Evolutionary conservation across 495 filamentous ascomycete species (phyloP).

Genomic region (Neurospora sp.): DNA sequence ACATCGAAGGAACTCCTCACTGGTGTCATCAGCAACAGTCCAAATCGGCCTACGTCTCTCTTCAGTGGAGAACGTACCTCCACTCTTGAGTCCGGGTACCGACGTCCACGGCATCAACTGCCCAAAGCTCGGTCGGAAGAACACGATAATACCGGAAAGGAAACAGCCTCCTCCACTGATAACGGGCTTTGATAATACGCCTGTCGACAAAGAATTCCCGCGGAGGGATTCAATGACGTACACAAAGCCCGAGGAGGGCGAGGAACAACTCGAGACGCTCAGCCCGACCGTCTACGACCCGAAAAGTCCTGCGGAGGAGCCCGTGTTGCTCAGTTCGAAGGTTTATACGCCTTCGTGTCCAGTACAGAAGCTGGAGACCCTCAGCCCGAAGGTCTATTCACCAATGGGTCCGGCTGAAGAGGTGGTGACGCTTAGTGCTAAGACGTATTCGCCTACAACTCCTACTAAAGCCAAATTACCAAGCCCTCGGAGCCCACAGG

Average conservation of each 20-base stretch:
- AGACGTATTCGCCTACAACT: conserved; percentile 31
- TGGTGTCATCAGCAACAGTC: conserved; percentile 37
- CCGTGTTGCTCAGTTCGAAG: not conserved
- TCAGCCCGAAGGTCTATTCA: not conserved
- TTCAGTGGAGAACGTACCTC: conserved; percentile 32
- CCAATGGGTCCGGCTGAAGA: not conserved
- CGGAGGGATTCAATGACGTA: not conserved
- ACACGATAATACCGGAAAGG: conserved; percentile 8
- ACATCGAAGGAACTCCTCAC: conserved; percentile 35
- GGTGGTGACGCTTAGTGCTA: conserved; percentile 27
- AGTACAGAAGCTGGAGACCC: not conserved
- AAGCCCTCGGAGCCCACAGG: conserved; percentile 17
- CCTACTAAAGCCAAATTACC: conserved; percentile 33
- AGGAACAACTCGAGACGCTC: conserved; percentile 17
- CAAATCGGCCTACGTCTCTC: conserved; percentile 41
- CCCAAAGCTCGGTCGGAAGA: conserved; percentile 11
- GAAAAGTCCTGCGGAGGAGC: conserved; percentile 15
- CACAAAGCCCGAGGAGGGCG: not conserved
- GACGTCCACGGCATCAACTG: conserved; percentile 27
- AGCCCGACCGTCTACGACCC: conserved; percentile 34
- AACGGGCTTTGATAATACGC: conserved; percentile 3
- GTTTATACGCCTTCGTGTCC: not conserved
- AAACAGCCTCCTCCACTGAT: conserved; percentile 20
- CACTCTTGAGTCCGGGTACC: conserved; percentile 12
- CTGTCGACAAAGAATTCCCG: not conserved